phyloP scores from a whole-genome alignment of 495 filamentous ascomycete species.

The Tuber brumale region DNA sequence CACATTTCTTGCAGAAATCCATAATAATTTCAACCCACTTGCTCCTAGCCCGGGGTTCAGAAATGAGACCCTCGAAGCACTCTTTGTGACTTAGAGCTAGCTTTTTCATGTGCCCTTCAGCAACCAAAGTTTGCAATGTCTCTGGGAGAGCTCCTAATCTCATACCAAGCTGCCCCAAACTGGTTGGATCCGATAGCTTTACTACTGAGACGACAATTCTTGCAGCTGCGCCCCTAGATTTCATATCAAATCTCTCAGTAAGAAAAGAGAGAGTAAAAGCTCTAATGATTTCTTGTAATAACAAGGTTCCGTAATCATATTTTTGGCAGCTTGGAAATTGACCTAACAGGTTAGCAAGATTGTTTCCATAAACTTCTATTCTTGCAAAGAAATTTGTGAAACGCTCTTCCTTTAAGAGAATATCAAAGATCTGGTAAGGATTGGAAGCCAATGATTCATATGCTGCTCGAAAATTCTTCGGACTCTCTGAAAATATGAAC shows the following conservation, averaged over 20 bases:
- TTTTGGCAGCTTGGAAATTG: not conserved
- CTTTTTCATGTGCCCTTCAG: not conserved
- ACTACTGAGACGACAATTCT: conserved; percentile 3
- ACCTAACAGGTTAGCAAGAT: not conserved
- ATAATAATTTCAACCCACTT: not conserved
- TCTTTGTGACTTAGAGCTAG: not conserved
- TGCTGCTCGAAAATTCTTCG: not conserved
- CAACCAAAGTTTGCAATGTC: conserved; percentile 11
- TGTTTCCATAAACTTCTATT: conserved; percentile 8
- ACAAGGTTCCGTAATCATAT: not conserved
- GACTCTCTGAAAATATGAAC: conserved; percentile 3
- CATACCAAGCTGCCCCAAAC: not conserved
- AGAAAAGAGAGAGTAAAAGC: conserved; percentile 19
- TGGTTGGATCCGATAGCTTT: conserved; percentile 6
- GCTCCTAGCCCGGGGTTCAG: not conserved
- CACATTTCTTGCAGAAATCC: not conserved
- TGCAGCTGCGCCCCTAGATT: not conserved
- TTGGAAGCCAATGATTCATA: conserved; percentile 11
- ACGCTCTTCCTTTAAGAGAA: conserved; percentile 10
- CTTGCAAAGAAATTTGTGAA: conserved; percentile 13
- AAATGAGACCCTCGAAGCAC: not conserved
- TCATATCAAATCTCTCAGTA: not conserved
- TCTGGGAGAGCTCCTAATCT: conserved; percentile 12
- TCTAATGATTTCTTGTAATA: conserved; percentile 1
- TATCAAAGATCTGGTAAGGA: conserved; percentile 17